These are phyloP conservation scores for Colletotrichum limetticola DNA, from an alignment of 2,329 filamentous ascomycete genomes.

Conservation along the genomic window DNA sequence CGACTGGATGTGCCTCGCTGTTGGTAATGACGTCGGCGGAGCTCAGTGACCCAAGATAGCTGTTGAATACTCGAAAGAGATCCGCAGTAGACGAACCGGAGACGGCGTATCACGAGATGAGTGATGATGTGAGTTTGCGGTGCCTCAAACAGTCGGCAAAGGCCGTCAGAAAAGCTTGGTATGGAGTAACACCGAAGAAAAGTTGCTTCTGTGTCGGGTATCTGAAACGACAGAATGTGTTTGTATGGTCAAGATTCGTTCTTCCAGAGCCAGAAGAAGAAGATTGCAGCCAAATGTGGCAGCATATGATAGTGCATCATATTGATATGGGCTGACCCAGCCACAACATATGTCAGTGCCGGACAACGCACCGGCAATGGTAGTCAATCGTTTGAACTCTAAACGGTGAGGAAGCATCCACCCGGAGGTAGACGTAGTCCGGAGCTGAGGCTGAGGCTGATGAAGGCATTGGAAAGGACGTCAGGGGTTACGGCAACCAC, in stretches of 20 bases:
- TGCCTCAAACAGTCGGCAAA: not conserved
- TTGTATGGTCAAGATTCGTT: slow-evolving; percentile 1
- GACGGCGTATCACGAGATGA: slow-evolving; percentile 10
- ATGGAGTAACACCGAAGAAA: not conserved
- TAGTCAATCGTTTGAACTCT: not conserved
- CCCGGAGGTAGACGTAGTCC: not conserved
- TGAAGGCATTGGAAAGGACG: slow-evolving; percentile 7
- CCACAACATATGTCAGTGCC: not conserved
- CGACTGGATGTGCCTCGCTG: not conserved
- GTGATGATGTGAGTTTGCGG: slow-evolving; percentile 11
- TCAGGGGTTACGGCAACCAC: not conserved
- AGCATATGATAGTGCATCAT: not conserved
- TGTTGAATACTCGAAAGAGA: not conserved
- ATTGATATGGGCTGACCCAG: not conserved
- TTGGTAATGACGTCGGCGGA: slow-evolving; percentile 17
- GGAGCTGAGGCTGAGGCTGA: slow-evolving; percentile 32
- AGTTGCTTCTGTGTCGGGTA: not conserved
- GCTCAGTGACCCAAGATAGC: slow-evolving; percentile 12
- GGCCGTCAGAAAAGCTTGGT: slow-evolving; percentile 2
- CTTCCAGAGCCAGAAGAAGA: not conserved
- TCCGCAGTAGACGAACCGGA: slow-evolving; percentile 1
- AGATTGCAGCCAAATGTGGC: not conserved
- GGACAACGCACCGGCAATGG: not conserved
- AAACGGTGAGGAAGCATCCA: not conserved
- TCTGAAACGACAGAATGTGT: not conserved